A percentile compares a stretch with the other conserved stretches of the same genome.
Evolutionary conservation across 257 asterid genomes (phyloP).

Genomic region (Capsicum chinense): DNA sequence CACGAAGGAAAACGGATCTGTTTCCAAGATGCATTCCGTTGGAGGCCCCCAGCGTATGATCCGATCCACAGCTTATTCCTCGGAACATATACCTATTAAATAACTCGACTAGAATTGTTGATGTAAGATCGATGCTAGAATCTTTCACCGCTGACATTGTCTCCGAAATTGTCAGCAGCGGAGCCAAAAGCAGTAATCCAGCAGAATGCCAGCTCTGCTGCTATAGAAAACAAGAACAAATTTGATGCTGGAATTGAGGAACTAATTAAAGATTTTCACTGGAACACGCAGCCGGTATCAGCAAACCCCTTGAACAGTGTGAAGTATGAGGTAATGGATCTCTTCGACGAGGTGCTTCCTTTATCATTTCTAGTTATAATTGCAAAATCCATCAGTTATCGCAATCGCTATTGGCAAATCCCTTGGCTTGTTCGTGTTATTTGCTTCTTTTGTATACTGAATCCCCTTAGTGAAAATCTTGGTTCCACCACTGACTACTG

Average conservation of each 20-base stretch:
- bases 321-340: constrained; percentile 13
- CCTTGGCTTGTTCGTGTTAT: background rate
- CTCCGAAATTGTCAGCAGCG: constrained; percentile 24
- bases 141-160: background rate
- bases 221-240: constrained; percentile 33
- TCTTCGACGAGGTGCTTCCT: constrained; percentile 29
- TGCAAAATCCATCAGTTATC: background rate
- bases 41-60: constrained; percentile 36
- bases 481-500: background rate
- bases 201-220: background rate
- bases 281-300: constrained; percentile 29
- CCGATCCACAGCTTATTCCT: background rate
- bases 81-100: no score
- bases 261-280: constrained; percentile 42
- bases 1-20: constrained; percentile 28
- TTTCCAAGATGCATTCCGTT: background rate
- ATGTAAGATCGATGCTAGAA: background rate
- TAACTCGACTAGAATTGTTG: background rate
- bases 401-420: background rate
- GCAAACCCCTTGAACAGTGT: constrained; percentile 25
- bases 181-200: constrained; percentile 26
- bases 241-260: constrained; percentile 51
- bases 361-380: background rate
- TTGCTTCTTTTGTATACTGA: background rate
- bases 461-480: background rate